A percentile compares a stretch with the other conserved stretches of the same genome.
phyloP scores from a whole-genome alignment of 2,329 filamentous ascomycete species.

The Cercospora janseana region DNA sequence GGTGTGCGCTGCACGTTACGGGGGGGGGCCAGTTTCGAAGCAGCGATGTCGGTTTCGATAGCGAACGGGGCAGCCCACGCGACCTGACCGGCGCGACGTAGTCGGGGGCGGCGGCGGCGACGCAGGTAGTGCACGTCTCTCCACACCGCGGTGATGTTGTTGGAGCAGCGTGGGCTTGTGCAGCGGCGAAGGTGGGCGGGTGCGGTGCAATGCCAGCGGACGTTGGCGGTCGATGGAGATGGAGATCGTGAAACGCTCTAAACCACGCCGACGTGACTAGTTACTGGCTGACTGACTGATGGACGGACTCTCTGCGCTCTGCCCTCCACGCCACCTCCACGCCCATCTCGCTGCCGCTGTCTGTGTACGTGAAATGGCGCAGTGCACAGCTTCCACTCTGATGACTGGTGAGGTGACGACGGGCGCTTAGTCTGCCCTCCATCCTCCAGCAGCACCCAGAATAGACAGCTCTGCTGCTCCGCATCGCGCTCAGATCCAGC shows the following conservation, averaged over 20 bases:
- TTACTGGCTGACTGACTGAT: not conserved
- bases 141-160: not conserved
- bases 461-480: no score
- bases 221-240: constrained; percentile 3
- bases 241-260: constrained; percentile 8
- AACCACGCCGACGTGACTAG: not conserved
- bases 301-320: constrained; percentile 2
- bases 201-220: not conserved
- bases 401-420: no score
- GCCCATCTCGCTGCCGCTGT: constrained; percentile 1
- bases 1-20: not conserved
- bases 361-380: no score
- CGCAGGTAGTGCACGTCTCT: not conserved
- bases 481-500: no score
- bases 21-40: not conserved
- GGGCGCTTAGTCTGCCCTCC: no score
- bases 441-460: no score
- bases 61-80: not conserved
- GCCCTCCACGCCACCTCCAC: not conserved
- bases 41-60: not conserved
- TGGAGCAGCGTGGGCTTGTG: not conserved
- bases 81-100: no score
- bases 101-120: not conserved
- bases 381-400: no score
- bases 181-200: constrained; percentile 2